A percentile compares a stretch with the other conserved stretches of the same genome.
phyloP scores from a whole-genome alignment of 768 basidiomycete genomes.

The Tricholoma matsutake region DNA sequence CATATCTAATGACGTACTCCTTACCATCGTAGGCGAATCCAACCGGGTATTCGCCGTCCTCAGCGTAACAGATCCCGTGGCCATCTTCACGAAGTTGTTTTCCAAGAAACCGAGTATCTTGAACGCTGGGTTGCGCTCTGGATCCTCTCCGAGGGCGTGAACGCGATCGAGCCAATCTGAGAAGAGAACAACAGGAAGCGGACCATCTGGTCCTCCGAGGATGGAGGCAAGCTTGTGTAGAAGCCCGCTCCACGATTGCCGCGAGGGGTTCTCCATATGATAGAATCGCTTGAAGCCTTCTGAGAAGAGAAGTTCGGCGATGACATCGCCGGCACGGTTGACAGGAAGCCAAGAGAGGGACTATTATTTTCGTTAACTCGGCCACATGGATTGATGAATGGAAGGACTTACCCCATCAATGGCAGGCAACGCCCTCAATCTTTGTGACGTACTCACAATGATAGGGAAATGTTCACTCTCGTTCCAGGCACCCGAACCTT shows the following conservation, averaged over 20 bases:
- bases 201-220: conserved; percentile 14
- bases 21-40: conserved; percentile 29
- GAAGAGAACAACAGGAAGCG: conserved; percentile 24
- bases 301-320: conserved; percentile 31
- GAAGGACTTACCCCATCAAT: conserved; percentile 27
- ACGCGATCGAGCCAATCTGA: conserved; percentile 27
- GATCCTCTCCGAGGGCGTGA: conserved; percentile 25
- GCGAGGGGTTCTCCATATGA: conserved; percentile 35
- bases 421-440: conserved; percentile 24
- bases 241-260: conserved; percentile 32
- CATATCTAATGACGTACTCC: conserved; percentile 26
- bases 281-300: conserved; percentile 28
- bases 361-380: conserved; percentile 10
- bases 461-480: conserved; percentile 36
- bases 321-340: conserved; percentile 27
- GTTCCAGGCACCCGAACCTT: conserved; percentile 36
- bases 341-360: conserved; percentile 37
- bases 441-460: conserved; percentile 28
- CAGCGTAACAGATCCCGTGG: conserved; percentile 29
- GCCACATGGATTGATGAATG: not conserved
- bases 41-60: conserved; percentile 23
- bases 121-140: conserved; percentile 22
- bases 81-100: conserved; percentile 30
- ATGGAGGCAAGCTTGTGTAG: conserved; percentile 25
- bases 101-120: conserved; percentile 31